Percentiles rank a stretch among this genome's conserved stretches.
Conservation (phyloP, 225 moss, liverwort and hornwort species). For the Antitrichia curtipendula region DNA sequence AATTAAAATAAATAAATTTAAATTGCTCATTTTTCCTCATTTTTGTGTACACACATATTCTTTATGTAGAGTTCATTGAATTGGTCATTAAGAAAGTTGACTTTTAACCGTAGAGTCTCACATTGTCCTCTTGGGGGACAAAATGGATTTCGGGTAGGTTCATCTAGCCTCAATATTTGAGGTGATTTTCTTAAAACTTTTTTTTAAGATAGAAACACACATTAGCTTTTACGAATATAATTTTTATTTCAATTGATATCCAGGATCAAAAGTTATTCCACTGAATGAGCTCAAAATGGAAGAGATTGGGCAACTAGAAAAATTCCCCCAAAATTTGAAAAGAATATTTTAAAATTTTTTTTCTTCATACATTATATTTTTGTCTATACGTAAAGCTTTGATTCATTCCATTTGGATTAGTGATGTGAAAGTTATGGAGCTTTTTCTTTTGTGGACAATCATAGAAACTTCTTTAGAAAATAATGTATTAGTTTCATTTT, state of each 20-base stretch:
- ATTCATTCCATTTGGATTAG: neutral
- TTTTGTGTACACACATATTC: neutral
- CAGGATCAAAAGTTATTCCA: neutral
- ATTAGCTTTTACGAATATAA: neutral
- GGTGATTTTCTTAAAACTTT: neutral
- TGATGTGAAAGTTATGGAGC: neutral
- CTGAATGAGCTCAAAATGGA: too few species aligned
- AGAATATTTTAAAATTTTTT: too few species aligned
- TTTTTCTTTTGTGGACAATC: rapidly evolving
- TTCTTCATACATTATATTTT: neutral
- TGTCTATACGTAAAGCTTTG: rapidly evolving
- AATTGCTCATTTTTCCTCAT: too few species aligned
- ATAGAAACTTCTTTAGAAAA: neutral
- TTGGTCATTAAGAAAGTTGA: neutral
- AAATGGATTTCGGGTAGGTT: neutral
- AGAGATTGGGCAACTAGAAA: rapidly evolving
- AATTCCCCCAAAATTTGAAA: neutral
- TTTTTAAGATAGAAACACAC: rapidly evolving
- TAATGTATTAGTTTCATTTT: rapidly evolving
- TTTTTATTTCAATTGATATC: too few species aligned
- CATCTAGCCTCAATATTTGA: neutral
- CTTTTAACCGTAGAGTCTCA: neutral
- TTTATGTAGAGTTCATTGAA: neutral
- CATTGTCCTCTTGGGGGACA: rapidly evolving
- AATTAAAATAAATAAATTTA: too few species aligned